These are phyloP conservation scores for Magnaporthiopsis poae DNA, from an alignment of 2,329 filamentous ascomycete genomes.

Conservation along the genomic window DNA sequence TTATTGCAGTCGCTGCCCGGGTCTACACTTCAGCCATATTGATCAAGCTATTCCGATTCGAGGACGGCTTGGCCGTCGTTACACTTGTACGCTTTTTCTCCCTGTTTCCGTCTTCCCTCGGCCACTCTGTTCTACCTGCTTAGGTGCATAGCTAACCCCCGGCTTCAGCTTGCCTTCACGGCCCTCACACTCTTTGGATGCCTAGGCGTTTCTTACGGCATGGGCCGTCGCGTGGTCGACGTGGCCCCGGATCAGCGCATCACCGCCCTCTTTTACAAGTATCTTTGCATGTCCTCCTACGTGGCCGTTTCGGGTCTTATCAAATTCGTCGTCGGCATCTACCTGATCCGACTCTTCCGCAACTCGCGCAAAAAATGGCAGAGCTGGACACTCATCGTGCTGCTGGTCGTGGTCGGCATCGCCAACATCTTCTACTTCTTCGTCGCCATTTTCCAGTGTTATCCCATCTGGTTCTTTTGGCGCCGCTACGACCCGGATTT, in stretches of 20 bases:
- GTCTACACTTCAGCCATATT: slow-evolving; percentile 24
- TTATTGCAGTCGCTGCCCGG: slow-evolving; percentile 21
- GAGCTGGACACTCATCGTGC: slow-evolving; percentile 22
- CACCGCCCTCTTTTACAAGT: slow-evolving; percentile 27
- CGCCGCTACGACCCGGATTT: neutral
- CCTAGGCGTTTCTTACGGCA: slow-evolving; percentile 19
- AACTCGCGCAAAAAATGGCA: slow-evolving; percentile 19
- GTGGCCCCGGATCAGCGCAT: slow-evolving; percentile 14
- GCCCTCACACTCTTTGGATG: slow-evolving; percentile 19
- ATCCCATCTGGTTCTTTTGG: slow-evolving; percentile 27
- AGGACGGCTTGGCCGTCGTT: slow-evolving; percentile 25
- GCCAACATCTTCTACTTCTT: slow-evolving; percentile 28
- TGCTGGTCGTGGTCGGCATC: slow-evolving; percentile 21
- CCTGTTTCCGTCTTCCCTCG: too few relatives aligned
- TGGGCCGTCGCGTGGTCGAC: slow-evolving; percentile 15
- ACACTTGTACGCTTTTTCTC: slow-evolving; percentile 9
- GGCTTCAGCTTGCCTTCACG: slow-evolving; percentile 3
- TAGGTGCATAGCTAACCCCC: too few relatives aligned
- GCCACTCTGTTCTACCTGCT: too few relatives aligned
- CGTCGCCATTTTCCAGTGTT: slow-evolving; percentile 30
- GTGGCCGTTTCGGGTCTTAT: slow-evolving; percentile 25
- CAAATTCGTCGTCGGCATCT: slow-evolving; percentile 30
- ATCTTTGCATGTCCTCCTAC: slow-evolving; percentile 31
- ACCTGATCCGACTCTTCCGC: slow-evolving; percentile 25
- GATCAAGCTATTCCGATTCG: slow-evolving; percentile 22